These are phyloP conservation scores for Penicillium verrucosum DNA, from an alignment of 2,329 filamentous ascomycete species.

Conservation along the genomic window DNA sequence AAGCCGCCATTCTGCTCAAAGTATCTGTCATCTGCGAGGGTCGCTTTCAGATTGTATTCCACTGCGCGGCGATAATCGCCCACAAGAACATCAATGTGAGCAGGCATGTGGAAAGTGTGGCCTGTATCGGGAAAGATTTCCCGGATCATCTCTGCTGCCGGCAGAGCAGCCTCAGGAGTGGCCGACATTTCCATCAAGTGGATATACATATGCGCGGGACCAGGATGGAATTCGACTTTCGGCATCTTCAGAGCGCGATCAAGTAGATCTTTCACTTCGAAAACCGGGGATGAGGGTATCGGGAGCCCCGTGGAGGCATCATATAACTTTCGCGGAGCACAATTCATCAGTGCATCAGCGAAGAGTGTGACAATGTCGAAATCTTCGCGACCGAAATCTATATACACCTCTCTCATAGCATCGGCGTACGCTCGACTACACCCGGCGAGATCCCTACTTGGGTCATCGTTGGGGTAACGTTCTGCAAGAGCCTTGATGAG, in stretches of 20 bases:
- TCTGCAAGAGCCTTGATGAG: slow-evolving; percentile 18
- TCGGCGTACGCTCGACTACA: slow-evolving; percentile 17
- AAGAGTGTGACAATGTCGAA: slow-evolving; percentile 61
- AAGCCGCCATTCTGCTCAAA: slow-evolving; percentile 54
- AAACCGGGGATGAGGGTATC: slow-evolving; percentile 48
- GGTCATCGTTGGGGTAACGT: slow-evolving; percentile 21
- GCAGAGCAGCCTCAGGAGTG: slow-evolving; percentile 59
- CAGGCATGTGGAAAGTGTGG: slow-evolving; percentile 72
- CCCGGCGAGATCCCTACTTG: slow-evolving; percentile 7
- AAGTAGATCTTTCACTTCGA: slow-evolving; percentile 57
- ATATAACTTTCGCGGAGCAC: slow-evolving; percentile 62
- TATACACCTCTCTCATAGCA: slow-evolving; percentile 15
- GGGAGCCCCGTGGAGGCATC: slow-evolving; percentile 49
- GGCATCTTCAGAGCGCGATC: slow-evolving; percentile 55
- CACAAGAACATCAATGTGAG: slow-evolving; percentile 68
- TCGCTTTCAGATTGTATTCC: slow-evolving; percentile 63
- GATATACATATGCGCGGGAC: slow-evolving; percentile 70
- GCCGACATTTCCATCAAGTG: slow-evolving; percentile 74
- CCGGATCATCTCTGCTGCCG: slow-evolving; percentile 60
- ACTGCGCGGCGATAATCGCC: slow-evolving; percentile 69
- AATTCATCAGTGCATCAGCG: slow-evolving; percentile 62
- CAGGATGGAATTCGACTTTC: slow-evolving; percentile 58
- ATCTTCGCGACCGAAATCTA: slow-evolving; percentile 40
- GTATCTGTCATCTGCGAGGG: slow-evolving; percentile 65
- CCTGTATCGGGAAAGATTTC: slow-evolving; percentile 64